Base-by-base conservation (phyloP, 106 monocot genomes). In the Dendrobium catenatum region DNA sequence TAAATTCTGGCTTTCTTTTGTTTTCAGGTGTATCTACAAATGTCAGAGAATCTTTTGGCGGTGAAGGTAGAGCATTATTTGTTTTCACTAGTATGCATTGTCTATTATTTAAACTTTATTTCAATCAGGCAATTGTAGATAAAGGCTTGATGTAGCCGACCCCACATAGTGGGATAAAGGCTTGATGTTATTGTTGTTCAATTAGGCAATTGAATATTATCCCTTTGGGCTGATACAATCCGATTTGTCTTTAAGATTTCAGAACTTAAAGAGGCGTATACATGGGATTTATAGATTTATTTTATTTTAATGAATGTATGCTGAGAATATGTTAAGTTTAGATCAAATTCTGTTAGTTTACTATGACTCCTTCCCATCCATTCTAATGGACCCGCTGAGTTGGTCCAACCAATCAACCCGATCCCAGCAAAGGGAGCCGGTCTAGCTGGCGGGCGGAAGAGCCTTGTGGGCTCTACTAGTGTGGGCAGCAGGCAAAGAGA, bases 21-120 rank as follows among this genome's bases (percentile, higher is more conserved):
- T 84, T 42, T 11, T 16, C 82, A 94, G 93, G 91, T 89, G 87
- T 82, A 82, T 81, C 82, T 79, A 77, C n/a, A 55, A 42, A 26
- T 1, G 37, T 64, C 6, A 91, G 79, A 79, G 84, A 86, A 80
- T 82, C 79, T 86, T 18, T 85, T 29, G 73, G 66, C 26, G 51
- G 42, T 83, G 89, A 91, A 94, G 93, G 93, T 94, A 81, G 78
- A 26, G 13, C 77, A 41, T 20, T 33, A 48, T 19, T 85, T 58
- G 64, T 56, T 15, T 27, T 43, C 18, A 3, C 42, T 76, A 48
- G 9, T 40, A 15, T 55, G 22, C 48, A 15, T 43, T 72, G 16
- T 47, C 42, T 67, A 18, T 4, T 74, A 55, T 40, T 68, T 81
- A 41, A 16, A 70, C n/a, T 61, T 22, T 61, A 61, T 61, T 31